Evolutionary conservation across 208 protist species (phyloP), one percentile per base, ranked within the genome.

Genomic region (Leishmania arabica): DNA sequence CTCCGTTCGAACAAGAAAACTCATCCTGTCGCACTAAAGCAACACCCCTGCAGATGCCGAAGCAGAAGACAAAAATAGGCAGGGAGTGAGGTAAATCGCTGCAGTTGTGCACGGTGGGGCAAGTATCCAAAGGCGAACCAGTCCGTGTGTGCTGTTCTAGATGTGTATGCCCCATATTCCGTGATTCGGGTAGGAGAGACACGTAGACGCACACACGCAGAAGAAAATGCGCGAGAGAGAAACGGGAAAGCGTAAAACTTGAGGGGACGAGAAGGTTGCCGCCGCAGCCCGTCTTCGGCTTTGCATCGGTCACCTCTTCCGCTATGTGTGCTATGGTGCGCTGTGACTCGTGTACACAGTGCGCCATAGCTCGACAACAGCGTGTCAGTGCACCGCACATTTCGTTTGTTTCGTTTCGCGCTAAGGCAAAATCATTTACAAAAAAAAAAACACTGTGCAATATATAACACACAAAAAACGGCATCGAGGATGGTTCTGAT

Each of bases 1-100:
- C 54, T 87, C 88, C 31, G 86, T 88, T 58, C 83, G 84, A 17
- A 87, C 74, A 34, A 88, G 84, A 49, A 82, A 86, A 53, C 87
- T 86, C 82, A 92, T 85, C 75, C 66, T 88, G n/a, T 40, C 42
- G 51, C 31, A 64, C 42, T 19, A 54, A 15, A 62, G 51, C 37
- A 21, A 31, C 4, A 76, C 51, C 3, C 1, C 51, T 24, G 47
- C 34, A 34, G 31, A 24, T 56, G 42, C 42, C 40, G 27, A 49
- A 81, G 37, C n/a, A 75, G 37, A 65, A 65, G 21, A 75, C 78
- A 79, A 47, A 47, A 68, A 54, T 21, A 45, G 40, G 49, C 49
- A 65, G 34, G 49, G 21, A 62, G 58, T 17, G 47, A 73, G 60
- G 27, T 47, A 73, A 37, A 73, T 47, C 3, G 49, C 31, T 17